Evolutionary conservation across 106 monocot species (phyloP).

Genomic region (Acorus calamus): DNA sequence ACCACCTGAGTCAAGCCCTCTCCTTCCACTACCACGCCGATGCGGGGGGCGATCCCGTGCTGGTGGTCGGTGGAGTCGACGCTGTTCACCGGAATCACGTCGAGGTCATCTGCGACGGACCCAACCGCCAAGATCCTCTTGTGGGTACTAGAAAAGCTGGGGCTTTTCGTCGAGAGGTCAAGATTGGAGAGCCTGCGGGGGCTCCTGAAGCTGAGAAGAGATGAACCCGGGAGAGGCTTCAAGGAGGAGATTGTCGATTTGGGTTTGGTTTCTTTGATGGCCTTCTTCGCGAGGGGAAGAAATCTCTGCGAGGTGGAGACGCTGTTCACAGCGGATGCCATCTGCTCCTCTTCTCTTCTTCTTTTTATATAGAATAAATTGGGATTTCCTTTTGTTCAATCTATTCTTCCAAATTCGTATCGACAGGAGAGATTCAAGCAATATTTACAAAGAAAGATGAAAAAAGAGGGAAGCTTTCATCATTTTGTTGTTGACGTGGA

Average conservation of each 20-base stretch:
- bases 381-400: too few relatives aligned
- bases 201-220: neutral
- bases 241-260: neutral
- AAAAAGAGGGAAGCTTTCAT: neutral
- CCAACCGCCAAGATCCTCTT: too few relatives aligned
- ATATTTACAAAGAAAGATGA: neutral
- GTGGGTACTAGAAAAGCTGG: neutral
- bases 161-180: neutral
- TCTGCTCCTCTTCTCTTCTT: too few relatives aligned
- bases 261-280: neutral
- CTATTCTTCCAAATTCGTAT: too few relatives aligned
- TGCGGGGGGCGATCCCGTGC: slow-evolving; percentile 1
- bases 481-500: too few relatives aligned
- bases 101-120: slow-evolving; percentile 12
- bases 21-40: slow-evolving; percentile 4
- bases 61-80: slow-evolving; percentile 25
- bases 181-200: neutral
- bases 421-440: too few relatives aligned
- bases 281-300: slow-evolving; percentile 1
- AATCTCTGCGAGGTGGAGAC: slow-evolving; percentile 1
- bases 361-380: too few relatives aligned
- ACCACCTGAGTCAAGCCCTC: slow-evolving; percentile 14
- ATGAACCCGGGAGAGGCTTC: neutral
- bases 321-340: slow-evolving; percentile 1
- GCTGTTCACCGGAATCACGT: slow-evolving; percentile 25